Conservation (phyloP, 306 rosid genomes). For the Gastrolobium bilobum region DNA sequence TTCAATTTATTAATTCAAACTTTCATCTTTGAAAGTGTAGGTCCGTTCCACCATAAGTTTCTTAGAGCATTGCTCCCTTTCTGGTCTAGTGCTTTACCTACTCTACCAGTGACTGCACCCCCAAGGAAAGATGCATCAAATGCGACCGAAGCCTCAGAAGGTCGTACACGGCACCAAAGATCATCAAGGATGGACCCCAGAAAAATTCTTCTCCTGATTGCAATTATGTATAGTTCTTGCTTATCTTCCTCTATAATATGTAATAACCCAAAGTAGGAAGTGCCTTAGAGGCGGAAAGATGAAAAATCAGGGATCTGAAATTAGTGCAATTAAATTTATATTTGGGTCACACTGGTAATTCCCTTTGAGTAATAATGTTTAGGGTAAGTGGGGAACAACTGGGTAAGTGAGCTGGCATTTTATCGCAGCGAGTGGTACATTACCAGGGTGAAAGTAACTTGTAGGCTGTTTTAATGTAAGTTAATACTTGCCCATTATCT, state of each 20-base stretch:
- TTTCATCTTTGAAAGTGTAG: conserved; percentile 58
- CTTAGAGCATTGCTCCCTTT: conserved; percentile 95
- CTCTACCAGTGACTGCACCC: conserved; percentile 93
- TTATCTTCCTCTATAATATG: conserved; percentile 37
- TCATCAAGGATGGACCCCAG: conserved; percentile 98
- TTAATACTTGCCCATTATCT: background rate
- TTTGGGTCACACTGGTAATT: conserved; percentile 1
- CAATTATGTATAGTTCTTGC: conserved; percentile 76
- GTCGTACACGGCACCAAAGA: conserved; percentile 80
- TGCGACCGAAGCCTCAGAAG: conserved; percentile 75
- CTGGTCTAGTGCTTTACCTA: conserved; percentile 95
- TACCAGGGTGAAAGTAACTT: conserved; percentile 24
- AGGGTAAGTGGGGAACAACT: conserved; percentile 9
- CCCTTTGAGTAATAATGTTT: background rate
- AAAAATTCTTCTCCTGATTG: conserved; percentile 92
- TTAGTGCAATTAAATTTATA: conserved; percentile 13
- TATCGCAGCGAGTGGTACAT: conserved; percentile 23
- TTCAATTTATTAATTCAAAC: conserved; percentile 39
- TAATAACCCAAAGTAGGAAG: conserved; percentile 38
- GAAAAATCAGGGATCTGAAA: conserved; percentile 32
- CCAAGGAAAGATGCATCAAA: conserved; percentile 74
- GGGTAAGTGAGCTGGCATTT: conserved; percentile 24
- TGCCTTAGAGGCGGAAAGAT: conserved; percentile 20
- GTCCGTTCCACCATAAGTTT: conserved; percentile 91
- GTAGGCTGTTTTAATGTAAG: conserved; percentile 34